These are phyloP conservation scores for Cladophialophora bantiana DNA, from an alignment of 2,329 filamentous ascomycete genomes.

Conservation along the genomic window DNA sequence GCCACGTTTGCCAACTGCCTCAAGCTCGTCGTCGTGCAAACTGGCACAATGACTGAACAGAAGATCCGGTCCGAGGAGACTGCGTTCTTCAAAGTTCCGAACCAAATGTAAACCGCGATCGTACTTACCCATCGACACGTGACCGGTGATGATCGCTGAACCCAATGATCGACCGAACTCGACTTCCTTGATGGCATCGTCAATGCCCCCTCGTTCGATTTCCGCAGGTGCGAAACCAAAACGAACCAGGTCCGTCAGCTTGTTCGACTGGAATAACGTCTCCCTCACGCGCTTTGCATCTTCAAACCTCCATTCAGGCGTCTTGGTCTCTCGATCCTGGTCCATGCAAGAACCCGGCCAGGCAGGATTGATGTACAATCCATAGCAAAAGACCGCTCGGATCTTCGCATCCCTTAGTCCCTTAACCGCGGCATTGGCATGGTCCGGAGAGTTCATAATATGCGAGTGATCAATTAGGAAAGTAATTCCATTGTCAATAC, in stretches of 20 bases:
- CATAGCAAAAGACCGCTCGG: slow-evolving; percentile 25
- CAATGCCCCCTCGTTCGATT: slow-evolving; percentile 15
- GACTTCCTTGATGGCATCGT: slow-evolving; percentile 24
- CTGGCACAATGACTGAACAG: slow-evolving; percentile 25
- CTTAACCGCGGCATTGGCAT: slow-evolving; percentile 23
- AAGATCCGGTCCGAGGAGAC: slow-evolving; percentile 24
- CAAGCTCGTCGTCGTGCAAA: slow-evolving; percentile 31
- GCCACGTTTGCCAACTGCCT: slow-evolving; percentile 32
- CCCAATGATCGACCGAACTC: slow-evolving; percentile 20
- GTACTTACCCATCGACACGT: slow-evolving; percentile 19
- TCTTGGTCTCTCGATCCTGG: slow-evolving; percentile 20
- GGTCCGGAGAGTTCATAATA: slow-evolving; percentile 37
- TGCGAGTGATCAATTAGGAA: slow-evolving; percentile 25
- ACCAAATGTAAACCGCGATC: slow-evolving; percentile 25
- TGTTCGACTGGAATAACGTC: slow-evolving; percentile 16
- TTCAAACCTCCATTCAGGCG: slow-evolving; percentile 25
- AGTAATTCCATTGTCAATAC: slow-evolving; percentile 27
- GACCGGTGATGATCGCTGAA: slow-evolving; percentile 22
- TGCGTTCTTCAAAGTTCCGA: slow-evolving; percentile 22
- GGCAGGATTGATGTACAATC: slow-evolving; percentile 21
- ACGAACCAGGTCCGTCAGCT: slow-evolving; percentile 19
- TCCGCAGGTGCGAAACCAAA: slow-evolving; percentile 29
- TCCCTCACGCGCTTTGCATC: slow-evolving; percentile 23
- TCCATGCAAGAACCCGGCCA: slow-evolving; percentile 23
- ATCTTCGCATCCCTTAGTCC: slow-evolving; percentile 23